A percentile compares a stretch with the other conserved stretches of the same genome.
phyloP scores from a whole-genome alignment of 2,329 filamentous ascomycete genomes.

The Iodosphaeria phyllophila region DNA sequence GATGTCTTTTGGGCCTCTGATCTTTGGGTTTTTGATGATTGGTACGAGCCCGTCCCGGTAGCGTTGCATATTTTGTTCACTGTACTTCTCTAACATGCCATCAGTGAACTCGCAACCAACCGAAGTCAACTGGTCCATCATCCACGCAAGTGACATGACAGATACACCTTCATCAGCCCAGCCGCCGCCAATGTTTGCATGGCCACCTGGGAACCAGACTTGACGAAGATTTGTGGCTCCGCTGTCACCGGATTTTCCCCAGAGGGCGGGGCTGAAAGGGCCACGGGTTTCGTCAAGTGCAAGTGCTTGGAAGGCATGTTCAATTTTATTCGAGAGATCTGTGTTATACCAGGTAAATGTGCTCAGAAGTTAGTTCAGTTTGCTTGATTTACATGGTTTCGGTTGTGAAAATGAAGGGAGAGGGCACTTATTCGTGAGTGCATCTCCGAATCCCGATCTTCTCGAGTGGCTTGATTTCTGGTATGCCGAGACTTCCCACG shows the following conservation, averaged over 20 bases:
- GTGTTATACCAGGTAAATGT: slow-evolving; percentile 27
- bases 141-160: slow-evolving; percentile 16
- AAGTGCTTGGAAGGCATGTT: slow-evolving; percentile 39
- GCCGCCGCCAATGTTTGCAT: slow-evolving; percentile 53
- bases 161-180: slow-evolving; percentile 31
- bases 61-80: slow-evolving; percentile 21
- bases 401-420: neutral
- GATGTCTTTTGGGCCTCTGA: slow-evolving; percentile 31
- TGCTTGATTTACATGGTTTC: too few relatives aligned
- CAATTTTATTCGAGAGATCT: slow-evolving; percentile 28
- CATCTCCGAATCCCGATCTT: slow-evolving; percentile 24
- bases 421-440: slow-evolving; percentile 25
- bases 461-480: slow-evolving; percentile 14
- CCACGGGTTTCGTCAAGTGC: slow-evolving; percentile 36
- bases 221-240: slow-evolving; percentile 23
- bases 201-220: slow-evolving; percentile 52
- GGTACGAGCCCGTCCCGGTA: slow-evolving; percentile 2
- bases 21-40: slow-evolving; percentile 1
- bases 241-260: slow-evolving; percentile 24
- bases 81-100: slow-evolving; percentile 14
- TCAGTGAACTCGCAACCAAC: slow-evolving; percentile 28
- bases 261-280: slow-evolving; percentile 35
- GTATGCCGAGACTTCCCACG: slow-evolving; percentile 24
- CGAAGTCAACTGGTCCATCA: slow-evolving; percentile 28
- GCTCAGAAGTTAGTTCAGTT: slow-evolving; percentile 15